Evolutionary conservation across 257 asterid species (phyloP).

Genomic region (Schizonepeta tenuifolia): DNA sequence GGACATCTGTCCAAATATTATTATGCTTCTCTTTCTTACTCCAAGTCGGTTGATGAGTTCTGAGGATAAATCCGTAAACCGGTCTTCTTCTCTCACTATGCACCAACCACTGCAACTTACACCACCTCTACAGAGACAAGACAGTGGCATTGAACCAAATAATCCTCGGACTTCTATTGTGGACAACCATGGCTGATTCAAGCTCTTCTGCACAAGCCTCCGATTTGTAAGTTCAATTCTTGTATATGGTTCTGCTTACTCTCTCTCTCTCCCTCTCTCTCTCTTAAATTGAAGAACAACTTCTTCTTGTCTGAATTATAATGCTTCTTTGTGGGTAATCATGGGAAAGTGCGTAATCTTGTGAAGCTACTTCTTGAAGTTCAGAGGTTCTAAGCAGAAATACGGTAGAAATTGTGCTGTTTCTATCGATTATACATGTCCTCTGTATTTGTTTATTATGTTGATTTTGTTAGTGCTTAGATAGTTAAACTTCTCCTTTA

Average conservation of each 20-base stretch:
- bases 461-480: not conserved
- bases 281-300: not conserved
- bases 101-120: not conserved
- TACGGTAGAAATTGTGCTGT: too few species aligned
- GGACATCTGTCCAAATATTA: not conserved
- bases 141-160: not conserved
- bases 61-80: not conserved
- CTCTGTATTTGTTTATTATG: not conserved
- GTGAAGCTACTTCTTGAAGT: not conserved
- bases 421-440: not conserved
- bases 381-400: not conserved
- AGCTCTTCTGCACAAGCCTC: slow-evolving; percentile 35
- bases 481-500: not conserved
- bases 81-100: not conserved
- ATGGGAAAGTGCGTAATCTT: not conserved
- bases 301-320: slow-evolving; percentile 1
- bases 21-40: too few species aligned
- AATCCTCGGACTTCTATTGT: not conserved
- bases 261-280: not conserved
- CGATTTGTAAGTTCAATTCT: slow-evolving; percentile 33
- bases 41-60: too few species aligned
- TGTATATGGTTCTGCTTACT: not conserved
- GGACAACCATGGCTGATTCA: slow-evolving; percentile 36
- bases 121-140: not conserved
- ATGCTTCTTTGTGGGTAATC: not conserved